Percentiles rank a stretch among this genome's conserved stretches.
phyloP scores from a whole-genome alignment of 2,329 filamentous ascomycete species.

The Talaromyces sp. region DNA sequence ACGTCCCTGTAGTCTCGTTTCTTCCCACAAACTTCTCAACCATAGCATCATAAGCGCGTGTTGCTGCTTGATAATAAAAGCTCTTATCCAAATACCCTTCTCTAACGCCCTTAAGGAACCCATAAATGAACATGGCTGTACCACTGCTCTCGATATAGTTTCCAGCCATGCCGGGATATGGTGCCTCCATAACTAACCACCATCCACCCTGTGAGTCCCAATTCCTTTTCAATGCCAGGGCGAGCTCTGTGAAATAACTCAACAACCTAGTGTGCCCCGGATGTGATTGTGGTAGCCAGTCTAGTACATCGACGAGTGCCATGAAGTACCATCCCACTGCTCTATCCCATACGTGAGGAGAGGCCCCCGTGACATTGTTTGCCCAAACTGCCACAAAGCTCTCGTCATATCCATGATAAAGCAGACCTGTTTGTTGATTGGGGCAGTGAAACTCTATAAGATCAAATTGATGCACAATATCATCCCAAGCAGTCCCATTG shows the following conservation, averaged over 20 bases:
- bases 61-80: neutral
- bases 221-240: neutral
- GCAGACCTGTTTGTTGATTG: neutral
- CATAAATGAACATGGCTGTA: slow-evolving; percentile 1
- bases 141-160: neutral
- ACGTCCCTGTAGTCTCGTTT: neutral
- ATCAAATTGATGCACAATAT: neutral
- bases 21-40: neutral
- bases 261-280: neutral
- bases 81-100: neutral
- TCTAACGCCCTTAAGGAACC: neutral
- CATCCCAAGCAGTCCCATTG: neutral
- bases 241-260: neutral
- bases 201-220: neutral
- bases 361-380: neutral
- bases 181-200: neutral
- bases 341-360: neutral
- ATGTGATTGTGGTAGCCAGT: neutral
- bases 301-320: neutral
- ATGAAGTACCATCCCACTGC: neutral
- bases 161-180: neutral
- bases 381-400: neutral
- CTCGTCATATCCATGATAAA: neutral
- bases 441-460: neutral
- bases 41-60: neutral